Base-by-base conservation (phyloP, 441 rosid species). In the Geranium incanum region DNA sequence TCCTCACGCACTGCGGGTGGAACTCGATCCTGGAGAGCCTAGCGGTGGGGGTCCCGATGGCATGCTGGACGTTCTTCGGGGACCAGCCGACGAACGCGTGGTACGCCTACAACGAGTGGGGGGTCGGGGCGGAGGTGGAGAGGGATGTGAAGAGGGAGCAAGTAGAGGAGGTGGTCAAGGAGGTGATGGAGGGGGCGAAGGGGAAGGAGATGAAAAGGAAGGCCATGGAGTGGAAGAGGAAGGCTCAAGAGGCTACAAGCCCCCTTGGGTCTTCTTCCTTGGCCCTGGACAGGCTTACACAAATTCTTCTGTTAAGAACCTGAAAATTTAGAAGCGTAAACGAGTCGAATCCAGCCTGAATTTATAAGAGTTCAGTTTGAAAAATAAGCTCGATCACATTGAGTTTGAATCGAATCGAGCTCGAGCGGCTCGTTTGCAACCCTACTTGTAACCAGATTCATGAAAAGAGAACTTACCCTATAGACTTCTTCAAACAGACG, bases 31-130 rank as follows among this genome's bases (percentile, higher is more conserved):
- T 86, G 4, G 91, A 89, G 69, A 85, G 93, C 39, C 41, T 89
- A 0, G 63, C 72, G 4, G 70, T 71, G 0, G 87, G 91, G 0
- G 83, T 83, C 66, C 91, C 92, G 2, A 79, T 88, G 90, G 68
- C 86, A 0, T 88, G 87, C 18, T 88, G 93, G 89, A 85, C 93
- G 4, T 85, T 86, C 28, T 85, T 85, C 23, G 93, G 88, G 0
- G 91, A 88, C 70, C 89, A 90, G 62, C 77, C 71, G 13, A 88
- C 90, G 6, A 90, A 88, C 71, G 82, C 89, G 28, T 21, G 84
- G 60, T 90, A 48, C 18, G 36, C 67, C 23, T 88, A 90, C 72
- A 74, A 3, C 0, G 79, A 84, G 16, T 90, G 71, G 76, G 59
- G 65, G 4, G 28, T 67, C 0, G 76, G 76, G 67, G 16, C 55